Percentiles rank a stretch among this genome's conserved stretches.
Evolutionary conservation across 2,329 filamentous ascomycete genomes (phyloP).

Genomic region (Hyphodiscus sp.): DNA sequence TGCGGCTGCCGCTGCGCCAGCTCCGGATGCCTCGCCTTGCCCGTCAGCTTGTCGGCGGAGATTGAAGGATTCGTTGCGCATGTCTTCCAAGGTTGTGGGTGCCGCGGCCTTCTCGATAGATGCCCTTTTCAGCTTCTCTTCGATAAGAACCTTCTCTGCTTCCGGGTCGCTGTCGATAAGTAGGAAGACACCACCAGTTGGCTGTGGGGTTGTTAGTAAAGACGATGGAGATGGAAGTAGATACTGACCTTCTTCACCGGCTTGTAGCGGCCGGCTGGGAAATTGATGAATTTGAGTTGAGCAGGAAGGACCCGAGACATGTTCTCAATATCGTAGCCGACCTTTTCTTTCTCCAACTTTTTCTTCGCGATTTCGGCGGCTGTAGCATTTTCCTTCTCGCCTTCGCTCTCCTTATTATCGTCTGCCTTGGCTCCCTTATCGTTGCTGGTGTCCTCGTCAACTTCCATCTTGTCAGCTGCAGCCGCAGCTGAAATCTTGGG

Average conservation of each 20-base stretch:
- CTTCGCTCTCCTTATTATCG: conserved; percentile 57
- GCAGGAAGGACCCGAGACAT: conserved; percentile 90
- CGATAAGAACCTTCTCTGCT: conserved; percentile 73
- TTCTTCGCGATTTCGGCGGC: conserved; percentile 63
- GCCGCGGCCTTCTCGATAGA: conserved; percentile 54
- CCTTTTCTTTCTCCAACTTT: conserved; percentile 91
- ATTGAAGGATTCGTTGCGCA: conserved; percentile 29
- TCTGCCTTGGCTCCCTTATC: conserved; percentile 42
- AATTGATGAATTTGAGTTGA: conserved; percentile 93
- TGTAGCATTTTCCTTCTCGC: conserved; percentile 49
- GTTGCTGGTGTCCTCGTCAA: conserved; percentile 52
- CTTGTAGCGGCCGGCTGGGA: conserved; percentile 83
- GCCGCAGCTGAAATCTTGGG: conserved; percentile 50
- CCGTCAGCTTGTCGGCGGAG: conserved; percentile 37
- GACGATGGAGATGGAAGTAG: not conserved
- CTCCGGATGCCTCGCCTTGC: conserved; percentile 20
- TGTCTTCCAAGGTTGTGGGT: conserved; percentile 26
- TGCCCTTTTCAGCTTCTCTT: conserved; percentile 86
- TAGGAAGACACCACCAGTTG: conserved; percentile 90
- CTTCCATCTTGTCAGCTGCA: conserved; percentile 79
- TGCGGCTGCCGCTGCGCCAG: conserved; percentile 64
- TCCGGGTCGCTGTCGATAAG: conserved; percentile 76
- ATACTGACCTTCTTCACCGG: conserved; percentile 78
- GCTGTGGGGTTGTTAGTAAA: conserved; percentile 48
- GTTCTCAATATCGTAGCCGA: conserved; percentile 93